Percentiles rank a stretch among this genome's conserved stretches.
Conservation (phyloP, 176 grass and related monocot genomes). For the Oryza longistaminata region DNA sequence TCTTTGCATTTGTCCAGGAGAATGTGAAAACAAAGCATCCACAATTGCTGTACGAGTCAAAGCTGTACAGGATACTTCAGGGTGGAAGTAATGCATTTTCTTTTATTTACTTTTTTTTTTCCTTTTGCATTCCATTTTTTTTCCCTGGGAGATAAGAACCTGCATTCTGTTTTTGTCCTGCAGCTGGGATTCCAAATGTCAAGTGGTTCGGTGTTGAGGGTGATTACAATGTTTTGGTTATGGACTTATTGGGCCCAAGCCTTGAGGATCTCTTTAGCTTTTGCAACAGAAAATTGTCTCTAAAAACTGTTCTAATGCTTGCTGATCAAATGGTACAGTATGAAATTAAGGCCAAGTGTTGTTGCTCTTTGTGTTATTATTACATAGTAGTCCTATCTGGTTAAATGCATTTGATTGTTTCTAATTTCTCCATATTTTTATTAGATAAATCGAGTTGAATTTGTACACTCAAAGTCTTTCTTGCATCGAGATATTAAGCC, state of each 20-base stretch:
- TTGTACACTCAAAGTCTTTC: constrained; percentile 79
- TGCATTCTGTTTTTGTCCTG: constrained; percentile 31
- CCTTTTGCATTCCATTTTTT: constrained; percentile 8
- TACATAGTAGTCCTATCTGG: constrained; percentile 14
- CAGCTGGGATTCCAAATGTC: constrained; percentile 82
- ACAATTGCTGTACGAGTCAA: constrained; percentile 88
- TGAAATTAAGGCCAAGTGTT: neutral
- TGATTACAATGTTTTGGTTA: constrained; percentile 93
- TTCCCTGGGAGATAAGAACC: neutral
- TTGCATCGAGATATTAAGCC: constrained; percentile 94
- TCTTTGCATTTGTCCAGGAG: constrained; percentile 58
- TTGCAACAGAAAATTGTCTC: constrained; percentile 77
- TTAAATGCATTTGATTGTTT: constrained; percentile 21
- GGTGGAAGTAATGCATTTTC: constrained; percentile 74
- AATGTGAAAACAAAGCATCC: constrained; percentile 94
- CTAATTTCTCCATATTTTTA: constrained; percentile 8
- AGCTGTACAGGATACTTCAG: constrained; percentile 91
- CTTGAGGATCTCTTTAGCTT: constrained; percentile 92
- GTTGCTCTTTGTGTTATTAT: neutral
- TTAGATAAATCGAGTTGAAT: constrained; percentile 84
- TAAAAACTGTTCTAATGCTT: constrained; percentile 97
- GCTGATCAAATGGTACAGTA: constrained; percentile 82
- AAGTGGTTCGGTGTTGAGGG: constrained; percentile 95
- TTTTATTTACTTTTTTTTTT: neutral
- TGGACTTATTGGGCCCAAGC: constrained; percentile 81